phyloP scores from a whole-genome alignment of 2,329 filamentous ascomycete genomes.

The Paracamarosporium sp. region DNA sequence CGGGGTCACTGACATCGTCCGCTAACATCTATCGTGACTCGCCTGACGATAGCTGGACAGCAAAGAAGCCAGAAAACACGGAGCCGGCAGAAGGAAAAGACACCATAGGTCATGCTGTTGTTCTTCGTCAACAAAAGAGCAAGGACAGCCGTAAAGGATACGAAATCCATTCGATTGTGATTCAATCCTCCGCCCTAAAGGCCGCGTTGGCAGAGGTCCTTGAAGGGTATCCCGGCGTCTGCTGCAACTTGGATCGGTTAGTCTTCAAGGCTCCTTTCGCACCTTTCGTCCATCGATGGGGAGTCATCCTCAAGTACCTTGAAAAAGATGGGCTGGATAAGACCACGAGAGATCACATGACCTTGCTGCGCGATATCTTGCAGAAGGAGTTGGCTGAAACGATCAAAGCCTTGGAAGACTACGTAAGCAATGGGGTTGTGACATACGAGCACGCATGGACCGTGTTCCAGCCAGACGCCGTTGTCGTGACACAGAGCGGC shows the following conservation, averaged over 20 bases:
- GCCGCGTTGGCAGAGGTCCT: slow-evolving; percentile 38
- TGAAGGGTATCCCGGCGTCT: slow-evolving; percentile 39
- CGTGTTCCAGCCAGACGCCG: slow-evolving; percentile 41
- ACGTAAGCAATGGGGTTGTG: slow-evolving; percentile 39
- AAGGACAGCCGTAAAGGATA: slow-evolving; percentile 6
- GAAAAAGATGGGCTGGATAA: slow-evolving; percentile 28
- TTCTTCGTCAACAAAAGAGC: slow-evolving; percentile 1
- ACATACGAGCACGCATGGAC: slow-evolving; percentile 51
- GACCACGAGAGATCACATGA: slow-evolving; percentile 37
- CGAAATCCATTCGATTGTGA: slow-evolving; percentile 33
- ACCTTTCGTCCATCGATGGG: slow-evolving; percentile 46
- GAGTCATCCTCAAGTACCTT: slow-evolving; percentile 26
- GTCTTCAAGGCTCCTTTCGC: slow-evolving; percentile 43
- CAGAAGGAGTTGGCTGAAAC: slow-evolving; percentile 43
- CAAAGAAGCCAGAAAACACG: not conserved
- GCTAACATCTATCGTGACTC: not conserved
- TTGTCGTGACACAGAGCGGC: slow-evolving; percentile 29
- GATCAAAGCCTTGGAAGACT: slow-evolving; percentile 42
- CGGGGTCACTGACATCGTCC: not conserved
- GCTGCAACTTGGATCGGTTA: slow-evolving; percentile 36
- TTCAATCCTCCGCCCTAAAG: slow-evolving; percentile 44
- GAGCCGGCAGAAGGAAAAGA: not conserved
- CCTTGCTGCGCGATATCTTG: slow-evolving; percentile 43
- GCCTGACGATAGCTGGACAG: not conserved
- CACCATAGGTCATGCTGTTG: not conserved